These are phyloP conservation scores for Starmerella sp. DNA, from an alignment of 805 yeast genomes.

Conservation along the genomic window DNA sequence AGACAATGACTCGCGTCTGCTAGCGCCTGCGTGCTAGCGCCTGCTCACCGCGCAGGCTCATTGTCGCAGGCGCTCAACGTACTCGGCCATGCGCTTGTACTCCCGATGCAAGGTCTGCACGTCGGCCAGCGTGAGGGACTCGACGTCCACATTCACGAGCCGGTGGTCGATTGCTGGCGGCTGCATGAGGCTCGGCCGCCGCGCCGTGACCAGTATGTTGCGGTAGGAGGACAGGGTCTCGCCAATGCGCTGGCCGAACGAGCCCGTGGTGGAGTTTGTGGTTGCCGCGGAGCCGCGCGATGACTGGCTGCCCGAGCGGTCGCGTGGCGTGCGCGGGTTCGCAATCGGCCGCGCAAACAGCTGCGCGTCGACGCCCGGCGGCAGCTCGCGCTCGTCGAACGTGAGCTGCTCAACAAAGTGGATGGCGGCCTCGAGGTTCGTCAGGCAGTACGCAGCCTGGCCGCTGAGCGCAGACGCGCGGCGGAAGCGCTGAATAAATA, in stretches of 20 bases:
- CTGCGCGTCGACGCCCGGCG: constrained; percentile 23
- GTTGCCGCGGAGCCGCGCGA: constrained; percentile 26
- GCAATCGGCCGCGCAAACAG: constrained; percentile 18
- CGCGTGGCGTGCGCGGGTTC: constrained; percentile 14
- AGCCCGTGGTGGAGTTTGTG: constrained; percentile 11
- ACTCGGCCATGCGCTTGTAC: constrained; percentile 30
- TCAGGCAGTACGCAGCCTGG: constrained; percentile 33
- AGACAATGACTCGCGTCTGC: no score
- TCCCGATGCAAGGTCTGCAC: constrained; percentile 29
- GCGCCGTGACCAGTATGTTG: constrained; percentile 13
- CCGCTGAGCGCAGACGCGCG: constrained; percentile 29
- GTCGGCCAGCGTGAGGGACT: constrained; percentile 29
- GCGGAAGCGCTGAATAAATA: constrained; percentile 33
- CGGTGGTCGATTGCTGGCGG: constrained; percentile 16
- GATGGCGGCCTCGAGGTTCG: constrained; percentile 36
- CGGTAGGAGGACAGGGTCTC: constrained; percentile 25
- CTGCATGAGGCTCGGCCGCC: constrained; percentile 7
- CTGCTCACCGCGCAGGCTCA: no score
- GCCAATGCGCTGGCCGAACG: constrained; percentile 27
- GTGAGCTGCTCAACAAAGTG: constrained; percentile 30
- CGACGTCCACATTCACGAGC: constrained; percentile 24
- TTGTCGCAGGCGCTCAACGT: constrained; percentile 7
- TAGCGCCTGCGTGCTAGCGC: no score
- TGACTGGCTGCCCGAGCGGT: constrained; percentile 20
- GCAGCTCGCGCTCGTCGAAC: constrained; percentile 24